A percentile compares a stretch with the other conserved stretches of the same genome.
Conservation (phyloP, 495 filamentous ascomycete genomes). For the Penicillium parvum region DNA sequence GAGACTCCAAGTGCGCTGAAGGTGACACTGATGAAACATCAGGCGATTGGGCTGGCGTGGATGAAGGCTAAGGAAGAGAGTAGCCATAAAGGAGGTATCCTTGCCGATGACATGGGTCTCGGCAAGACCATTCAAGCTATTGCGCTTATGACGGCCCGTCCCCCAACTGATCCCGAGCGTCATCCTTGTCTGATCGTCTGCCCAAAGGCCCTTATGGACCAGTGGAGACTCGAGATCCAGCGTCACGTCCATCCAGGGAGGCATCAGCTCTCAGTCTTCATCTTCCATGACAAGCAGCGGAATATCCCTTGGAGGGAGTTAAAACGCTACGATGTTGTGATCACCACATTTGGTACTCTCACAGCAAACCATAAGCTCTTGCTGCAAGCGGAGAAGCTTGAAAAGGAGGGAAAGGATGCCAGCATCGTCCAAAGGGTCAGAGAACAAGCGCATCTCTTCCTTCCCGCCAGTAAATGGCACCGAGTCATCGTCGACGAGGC, state of each 20-base stretch:
- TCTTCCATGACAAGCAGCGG: constrained; percentile 60
- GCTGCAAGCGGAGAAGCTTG: constrained; percentile 49
- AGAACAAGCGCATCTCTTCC: constrained; percentile 54
- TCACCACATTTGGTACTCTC: constrained; percentile 87
- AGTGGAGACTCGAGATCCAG: constrained; percentile 85
- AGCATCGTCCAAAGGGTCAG: constrained; percentile 18
- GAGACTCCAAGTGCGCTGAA: constrained; percentile 70
- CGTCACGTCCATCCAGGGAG: constrained; percentile 58
- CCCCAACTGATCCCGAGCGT: constrained; percentile 54
- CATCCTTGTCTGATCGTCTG: constrained; percentile 87
- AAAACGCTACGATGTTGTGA: constrained; percentile 70
- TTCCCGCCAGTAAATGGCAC: constrained; percentile 65
- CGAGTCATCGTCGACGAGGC: constrained; percentile 90
- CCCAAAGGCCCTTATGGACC: constrained; percentile 79
- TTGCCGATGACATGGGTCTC: constrained; percentile 92
- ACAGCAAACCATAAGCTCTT: constrained; percentile 52
- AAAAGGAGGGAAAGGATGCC: constrained; percentile 24
- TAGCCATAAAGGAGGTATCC: constrained; percentile 73
- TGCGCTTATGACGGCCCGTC: constrained; percentile 73
- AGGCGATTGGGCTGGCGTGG: constrained; percentile 80
- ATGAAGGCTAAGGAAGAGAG: constrained; percentile 77
- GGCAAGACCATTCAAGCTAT: constrained; percentile 93
- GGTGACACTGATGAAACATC: constrained; percentile 73
- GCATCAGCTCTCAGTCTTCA: constrained; percentile 59
- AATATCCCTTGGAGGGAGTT: constrained; percentile 56